phyloP scores from a whole-genome alignment of 1,284 basidiomycete species.

The Puccinia polysora region DNA sequence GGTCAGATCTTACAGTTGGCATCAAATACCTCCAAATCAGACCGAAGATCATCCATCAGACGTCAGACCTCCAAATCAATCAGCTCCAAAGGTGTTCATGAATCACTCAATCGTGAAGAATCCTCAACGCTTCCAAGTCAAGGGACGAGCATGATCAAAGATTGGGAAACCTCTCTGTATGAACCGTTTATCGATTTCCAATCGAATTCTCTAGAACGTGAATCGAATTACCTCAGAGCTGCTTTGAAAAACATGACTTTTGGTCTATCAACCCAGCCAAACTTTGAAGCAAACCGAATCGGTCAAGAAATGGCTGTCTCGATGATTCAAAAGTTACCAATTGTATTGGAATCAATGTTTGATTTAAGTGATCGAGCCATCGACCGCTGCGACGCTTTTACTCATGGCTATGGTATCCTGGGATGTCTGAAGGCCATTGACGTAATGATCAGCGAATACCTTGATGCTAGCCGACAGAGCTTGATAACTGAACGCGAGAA shows the following conservation, averaged over 20 bases:
- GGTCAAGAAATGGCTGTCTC: conserved; percentile 3
- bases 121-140: conserved; percentile 35
- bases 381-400: conserved; percentile 68
- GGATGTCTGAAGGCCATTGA: conserved; percentile 71
- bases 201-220: conserved; percentile 70
- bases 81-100: conserved; percentile 12
- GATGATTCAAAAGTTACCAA: conserved; percentile 38
- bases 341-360: conserved; percentile 68
- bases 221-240: conserved; percentile 65
- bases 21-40: background rate
- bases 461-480: conserved; percentile 60
- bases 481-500: conserved; percentile 45
- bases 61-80: conserved; percentile 10
- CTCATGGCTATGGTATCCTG: conserved; percentile 74
- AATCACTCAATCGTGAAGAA: conserved; percentile 2
- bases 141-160: conserved; percentile 41
- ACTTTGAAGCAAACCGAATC: conserved; percentile 22
- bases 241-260: conserved; percentile 53
- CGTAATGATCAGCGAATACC: conserved; percentile 64
- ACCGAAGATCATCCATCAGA: conserved; percentile 52
- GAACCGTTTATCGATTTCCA: conserved; percentile 88
- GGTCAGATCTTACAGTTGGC: conserved; percentile 59
- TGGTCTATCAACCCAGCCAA: conserved; percentile 9
- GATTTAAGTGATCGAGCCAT: conserved; percentile 73
- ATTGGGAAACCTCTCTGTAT: conserved; percentile 83